phyloP scores from a whole-genome alignment of 805 yeast genomes.

The Yamadazyma akitaensis region DNA sequence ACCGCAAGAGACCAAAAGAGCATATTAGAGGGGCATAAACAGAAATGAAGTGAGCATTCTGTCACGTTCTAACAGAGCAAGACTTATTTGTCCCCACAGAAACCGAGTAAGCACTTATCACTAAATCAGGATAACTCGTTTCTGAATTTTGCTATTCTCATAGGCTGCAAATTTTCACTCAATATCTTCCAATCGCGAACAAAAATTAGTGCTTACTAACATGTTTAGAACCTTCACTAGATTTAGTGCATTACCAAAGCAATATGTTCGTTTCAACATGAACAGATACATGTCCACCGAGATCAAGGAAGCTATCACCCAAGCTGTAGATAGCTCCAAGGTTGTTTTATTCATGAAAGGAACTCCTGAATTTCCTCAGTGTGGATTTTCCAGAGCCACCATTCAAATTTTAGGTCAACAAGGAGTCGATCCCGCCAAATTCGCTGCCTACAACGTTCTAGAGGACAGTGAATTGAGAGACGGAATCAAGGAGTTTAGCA shows the following conservation, averaged over 20 bases:
- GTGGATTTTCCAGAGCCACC: slow-evolving; percentile 96
- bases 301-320: slow-evolving; percentile 77
- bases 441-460: slow-evolving; percentile 94
- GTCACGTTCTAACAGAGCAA: too few species aligned
- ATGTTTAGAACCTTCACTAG: slow-evolving; percentile 7
- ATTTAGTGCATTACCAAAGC: slow-evolving; percentile 3
- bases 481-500: slow-evolving; percentile 91
- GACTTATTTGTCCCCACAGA: too few species aligned
- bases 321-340: slow-evolving; percentile 84
- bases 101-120: too few species aligned
- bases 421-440: slow-evolving; percentile 94
- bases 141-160: too few species aligned
- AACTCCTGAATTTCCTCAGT: slow-evolving; percentile 95
- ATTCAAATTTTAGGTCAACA: slow-evolving; percentile 91
- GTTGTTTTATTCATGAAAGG: slow-evolving; percentile 98
- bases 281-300: slow-evolving; percentile 66
- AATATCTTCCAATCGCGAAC: slow-evolving; percentile 1
- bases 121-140: too few species aligned
- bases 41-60: too few species aligned
- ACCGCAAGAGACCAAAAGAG: too few species aligned
- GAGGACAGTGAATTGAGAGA: slow-evolving; percentile 93
- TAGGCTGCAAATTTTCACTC: neutral
- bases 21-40: too few species aligned
- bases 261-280: slow-evolving; percentile 1
- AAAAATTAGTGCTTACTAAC: slow-evolving; percentile 7